Conservation (phyloP, 2,329 filamentous ascomycete genomes). For the Mycocentrospora acerina region DNA sequence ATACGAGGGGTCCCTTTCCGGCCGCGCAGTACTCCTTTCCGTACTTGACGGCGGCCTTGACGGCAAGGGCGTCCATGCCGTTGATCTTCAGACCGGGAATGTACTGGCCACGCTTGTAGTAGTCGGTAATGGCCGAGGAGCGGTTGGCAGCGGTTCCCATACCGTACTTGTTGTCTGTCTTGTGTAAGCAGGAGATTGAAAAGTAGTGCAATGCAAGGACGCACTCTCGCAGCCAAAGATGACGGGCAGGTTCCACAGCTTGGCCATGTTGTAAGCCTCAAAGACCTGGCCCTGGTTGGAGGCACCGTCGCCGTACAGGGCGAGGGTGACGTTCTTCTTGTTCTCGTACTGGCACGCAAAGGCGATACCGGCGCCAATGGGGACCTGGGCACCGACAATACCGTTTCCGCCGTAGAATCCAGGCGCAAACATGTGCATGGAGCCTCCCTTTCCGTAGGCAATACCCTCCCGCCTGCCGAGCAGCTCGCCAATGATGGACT, state of each 20-base stretch:
- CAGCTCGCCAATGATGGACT: slow-evolving; percentile 93
- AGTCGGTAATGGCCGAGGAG: slow-evolving; percentile 94
- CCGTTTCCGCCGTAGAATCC: slow-evolving; percentile 99
- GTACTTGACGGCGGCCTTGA: slow-evolving; percentile 94
- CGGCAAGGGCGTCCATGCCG: slow-evolving; percentile 97
- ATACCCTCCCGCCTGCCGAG: slow-evolving; percentile 95
- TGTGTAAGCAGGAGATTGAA: slow-evolving; percentile 16
- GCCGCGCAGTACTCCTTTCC: slow-evolving; percentile 82
- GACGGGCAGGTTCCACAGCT: slow-evolving; percentile 94
- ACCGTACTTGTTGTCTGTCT: slow-evolving; percentile 98
- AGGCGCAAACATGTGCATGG: slow-evolving; percentile 99
- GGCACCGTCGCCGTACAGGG: slow-evolving; percentile 96
- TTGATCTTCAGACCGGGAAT: slow-evolving; percentile 99
- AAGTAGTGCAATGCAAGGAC: slow-evolving; percentile 43
- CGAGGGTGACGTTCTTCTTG: slow-evolving; percentile 81
- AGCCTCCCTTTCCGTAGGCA: slow-evolving; percentile 97
- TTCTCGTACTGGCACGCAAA: slow-evolving; percentile 95
- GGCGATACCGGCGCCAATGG: slow-evolving; percentile 91
- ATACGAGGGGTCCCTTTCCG: slow-evolving; percentile 89
- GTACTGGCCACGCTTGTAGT: slow-evolving; percentile 99
- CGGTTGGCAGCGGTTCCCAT: slow-evolving; percentile 97
- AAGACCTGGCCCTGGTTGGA: slow-evolving; percentile 99
- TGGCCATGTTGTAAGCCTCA: slow-evolving; percentile 99
- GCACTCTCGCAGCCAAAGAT: slow-evolving; percentile 98
- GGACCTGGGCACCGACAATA: slow-evolving; percentile 98